phyloP scores from a whole-genome alignment of 495 filamentous ascomycete species.

The Penicillium daleae region DNA sequence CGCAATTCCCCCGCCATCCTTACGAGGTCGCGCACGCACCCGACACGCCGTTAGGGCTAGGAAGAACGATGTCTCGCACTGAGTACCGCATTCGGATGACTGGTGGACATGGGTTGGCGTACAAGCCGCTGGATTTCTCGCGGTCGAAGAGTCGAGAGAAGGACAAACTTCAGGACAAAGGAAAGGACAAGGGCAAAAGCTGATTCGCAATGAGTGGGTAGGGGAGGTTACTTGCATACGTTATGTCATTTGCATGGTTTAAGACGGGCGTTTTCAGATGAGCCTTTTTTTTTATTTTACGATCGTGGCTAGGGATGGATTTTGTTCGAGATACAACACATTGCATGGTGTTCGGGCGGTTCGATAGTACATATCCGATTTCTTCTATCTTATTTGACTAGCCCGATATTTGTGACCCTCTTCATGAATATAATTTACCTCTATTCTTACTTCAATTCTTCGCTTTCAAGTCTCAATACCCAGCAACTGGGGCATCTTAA shows the following conservation, averaged over 20 bases:
- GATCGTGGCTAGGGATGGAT: background rate
- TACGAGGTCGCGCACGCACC: conserved; percentile 47
- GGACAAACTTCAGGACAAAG: conserved; percentile 19
- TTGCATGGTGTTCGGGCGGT: conserved; percentile 19
- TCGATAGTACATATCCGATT: conserved; percentile 17
- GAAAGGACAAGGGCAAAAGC: background rate
- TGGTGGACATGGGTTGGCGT: conserved; percentile 46
- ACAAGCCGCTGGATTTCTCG: conserved; percentile 44
- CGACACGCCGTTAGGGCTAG: conserved; percentile 40
- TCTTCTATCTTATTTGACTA: background rate
- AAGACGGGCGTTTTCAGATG: background rate
- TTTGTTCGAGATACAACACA: conserved; percentile 3
- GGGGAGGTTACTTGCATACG: background rate
- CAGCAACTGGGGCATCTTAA: background rate
- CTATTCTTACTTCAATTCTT: background rate
- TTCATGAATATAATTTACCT: background rate
- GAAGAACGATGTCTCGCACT: conserved; percentile 45
- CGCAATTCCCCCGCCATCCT: conserved; percentile 34
- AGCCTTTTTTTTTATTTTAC: background rate
- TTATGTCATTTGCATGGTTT: background rate
- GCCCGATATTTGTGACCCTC: background rate
- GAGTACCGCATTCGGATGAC: conserved; percentile 47
- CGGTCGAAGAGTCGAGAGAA: conserved; percentile 29
- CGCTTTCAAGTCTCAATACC: background rate
- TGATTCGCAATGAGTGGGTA: conserved; percentile 4